phyloP scores from a whole-genome alignment of 2,329 filamentous ascomycete genomes.

The Ceratocystis eucalypticola region DNA sequence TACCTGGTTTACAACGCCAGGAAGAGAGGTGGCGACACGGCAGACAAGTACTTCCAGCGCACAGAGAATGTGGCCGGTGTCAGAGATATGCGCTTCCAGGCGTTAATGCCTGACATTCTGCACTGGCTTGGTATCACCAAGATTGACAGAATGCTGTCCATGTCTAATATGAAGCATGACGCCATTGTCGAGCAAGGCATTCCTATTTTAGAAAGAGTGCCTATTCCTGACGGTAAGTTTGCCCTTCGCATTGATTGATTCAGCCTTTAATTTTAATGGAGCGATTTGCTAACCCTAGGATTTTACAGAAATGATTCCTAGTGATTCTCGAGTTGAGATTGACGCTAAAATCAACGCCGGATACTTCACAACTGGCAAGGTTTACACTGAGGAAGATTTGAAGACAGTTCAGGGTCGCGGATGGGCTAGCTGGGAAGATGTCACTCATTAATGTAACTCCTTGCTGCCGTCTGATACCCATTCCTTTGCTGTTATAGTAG shows the following conservation, averaged over 20 bases:
- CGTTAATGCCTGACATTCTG: constrained; percentile 91
- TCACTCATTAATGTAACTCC: constrained; percentile 14
- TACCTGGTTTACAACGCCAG: constrained; percentile 70
- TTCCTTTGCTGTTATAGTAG: constrained; percentile 2
- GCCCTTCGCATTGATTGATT: not conserved
- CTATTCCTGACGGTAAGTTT: constrained; percentile 18
- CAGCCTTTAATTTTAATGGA: too few relatives aligned
- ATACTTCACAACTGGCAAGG: constrained; percentile 75
- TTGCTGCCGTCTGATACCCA: constrained; percentile 11
- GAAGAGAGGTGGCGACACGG: constrained; percentile 65
- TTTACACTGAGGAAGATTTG: constrained; percentile 78
- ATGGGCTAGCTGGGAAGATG: constrained; percentile 51
- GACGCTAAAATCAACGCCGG: constrained; percentile 93
- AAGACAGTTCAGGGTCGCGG: constrained; percentile 74
- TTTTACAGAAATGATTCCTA: constrained; percentile 68
- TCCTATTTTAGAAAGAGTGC: constrained; percentile 18
- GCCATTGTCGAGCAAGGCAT: constrained; percentile 66
- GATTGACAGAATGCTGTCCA: constrained; percentile 96
- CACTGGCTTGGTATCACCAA: constrained; percentile 98
- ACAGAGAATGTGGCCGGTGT: constrained; percentile 98
- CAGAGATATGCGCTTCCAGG: constrained; percentile 95
- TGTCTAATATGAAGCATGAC: constrained; percentile 83
- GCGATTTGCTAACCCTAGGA: too few relatives aligned
- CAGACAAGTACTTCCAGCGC: constrained; percentile 87
- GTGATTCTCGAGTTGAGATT: constrained; percentile 93